phyloP scores from a whole-genome alignment of 148 eudicot genomes.

The Polygonum maritimum region DNA sequence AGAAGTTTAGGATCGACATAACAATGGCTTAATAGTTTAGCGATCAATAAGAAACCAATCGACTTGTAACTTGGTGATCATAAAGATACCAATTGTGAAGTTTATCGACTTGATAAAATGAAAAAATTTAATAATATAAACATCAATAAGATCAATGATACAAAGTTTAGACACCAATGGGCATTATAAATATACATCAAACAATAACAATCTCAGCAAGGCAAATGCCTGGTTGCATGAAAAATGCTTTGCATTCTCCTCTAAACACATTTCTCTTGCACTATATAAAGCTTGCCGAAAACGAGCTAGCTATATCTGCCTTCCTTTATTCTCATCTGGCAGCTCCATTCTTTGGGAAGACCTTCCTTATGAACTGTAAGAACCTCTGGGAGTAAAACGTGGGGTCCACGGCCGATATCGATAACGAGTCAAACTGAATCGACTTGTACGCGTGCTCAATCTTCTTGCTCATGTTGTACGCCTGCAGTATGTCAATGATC shows the following conservation, averaged over 20 bases:
- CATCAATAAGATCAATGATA: no score
- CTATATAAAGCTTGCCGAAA: neutral
- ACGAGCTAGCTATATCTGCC: neutral
- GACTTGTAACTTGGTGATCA: no score
- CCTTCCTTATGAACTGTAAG: constrained; percentile 68
- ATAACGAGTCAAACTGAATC: constrained; percentile 77
- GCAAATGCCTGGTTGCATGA: neutral
- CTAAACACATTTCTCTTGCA: neutral
- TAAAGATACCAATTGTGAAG: no score
- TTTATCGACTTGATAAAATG: no score
- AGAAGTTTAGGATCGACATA: no score
- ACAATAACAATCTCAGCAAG: neutral
- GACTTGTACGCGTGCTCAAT: constrained; percentile 91
- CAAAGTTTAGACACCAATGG: neutral
- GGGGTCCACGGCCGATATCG: constrained; percentile 92
- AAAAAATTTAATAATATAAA: no score
- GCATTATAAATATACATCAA: neutral
- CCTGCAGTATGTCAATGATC: constrained; percentile 90
- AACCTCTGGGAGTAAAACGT: constrained; percentile 75
- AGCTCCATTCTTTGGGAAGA: constrained; percentile 53
- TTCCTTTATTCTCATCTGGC: constrained; percentile 5
- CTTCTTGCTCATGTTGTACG: constrained; percentile 76
- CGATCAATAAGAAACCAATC: no score
- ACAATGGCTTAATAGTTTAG: no score
- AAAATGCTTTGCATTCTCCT: neutral